Percentiles rank a stretch among this genome's conserved stretches.
Evolutionary conservation across 495 filamentous ascomycete species (phyloP).

Genomic region (Letharia columbiana): DNA sequence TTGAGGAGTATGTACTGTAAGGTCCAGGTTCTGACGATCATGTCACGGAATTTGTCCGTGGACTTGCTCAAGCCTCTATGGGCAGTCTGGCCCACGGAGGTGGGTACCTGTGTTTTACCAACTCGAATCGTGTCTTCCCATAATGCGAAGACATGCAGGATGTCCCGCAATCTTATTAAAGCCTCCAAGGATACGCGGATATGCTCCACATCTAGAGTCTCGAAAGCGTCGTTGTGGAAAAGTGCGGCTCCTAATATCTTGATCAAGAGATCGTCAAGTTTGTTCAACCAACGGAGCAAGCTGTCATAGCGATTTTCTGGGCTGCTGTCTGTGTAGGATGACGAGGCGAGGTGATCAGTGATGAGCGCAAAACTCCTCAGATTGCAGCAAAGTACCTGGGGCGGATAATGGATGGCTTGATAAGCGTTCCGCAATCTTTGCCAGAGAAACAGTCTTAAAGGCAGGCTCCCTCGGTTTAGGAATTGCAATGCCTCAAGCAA

Average conservation of each 20-base stretch:
- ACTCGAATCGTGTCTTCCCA: constrained; percentile 75
- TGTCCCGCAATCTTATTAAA: constrained; percentile 53
- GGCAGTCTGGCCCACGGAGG: constrained; percentile 36
- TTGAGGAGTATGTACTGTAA: constrained; percentile 67
- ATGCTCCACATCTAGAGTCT: constrained; percentile 74
- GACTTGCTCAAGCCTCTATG: constrained; percentile 44
- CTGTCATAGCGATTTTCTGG: constrained; percentile 54
- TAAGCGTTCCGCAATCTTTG: constrained; percentile 81
- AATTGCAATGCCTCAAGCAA: constrained; percentile 74
- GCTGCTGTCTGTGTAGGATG: constrained; percentile 51
- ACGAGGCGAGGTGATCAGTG: constrained; percentile 58
- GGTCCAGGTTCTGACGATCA: constrained; percentile 83
- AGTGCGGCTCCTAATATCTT: constrained; percentile 55
- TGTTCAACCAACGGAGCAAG: constrained; percentile 66
- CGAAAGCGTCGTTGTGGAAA: constrained; percentile 61
- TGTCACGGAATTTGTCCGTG: constrained; percentile 69
- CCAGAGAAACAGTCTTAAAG: constrained; percentile 80
- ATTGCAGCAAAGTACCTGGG: constrained; percentile 79
- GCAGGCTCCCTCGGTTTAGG: constrained; percentile 67
- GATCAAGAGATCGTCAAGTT: constrained; percentile 64
- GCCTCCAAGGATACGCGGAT: constrained; percentile 60
- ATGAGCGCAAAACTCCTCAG: constrained; percentile 77
- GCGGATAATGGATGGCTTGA: constrained; percentile 66
- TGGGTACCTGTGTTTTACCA: constrained; percentile 47
- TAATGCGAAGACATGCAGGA: constrained; percentile 69